phyloP scores from a whole-genome alignment of 2,329 filamentous ascomycete species.

The Trichoderma oligosporum region DNA sequence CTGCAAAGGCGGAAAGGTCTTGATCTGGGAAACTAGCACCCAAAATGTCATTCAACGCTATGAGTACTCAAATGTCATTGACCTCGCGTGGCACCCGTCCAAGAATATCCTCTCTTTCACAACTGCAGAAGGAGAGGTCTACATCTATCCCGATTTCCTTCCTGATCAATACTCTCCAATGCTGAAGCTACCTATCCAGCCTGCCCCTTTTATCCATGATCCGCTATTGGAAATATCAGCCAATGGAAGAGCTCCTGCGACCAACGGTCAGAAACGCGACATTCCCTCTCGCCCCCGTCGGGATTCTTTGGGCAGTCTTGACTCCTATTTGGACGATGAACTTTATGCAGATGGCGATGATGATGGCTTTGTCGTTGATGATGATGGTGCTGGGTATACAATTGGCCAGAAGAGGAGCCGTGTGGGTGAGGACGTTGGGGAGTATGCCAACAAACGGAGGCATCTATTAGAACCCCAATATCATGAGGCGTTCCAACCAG shows the following conservation, averaged over 20 bases:
- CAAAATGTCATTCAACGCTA: slow-evolving; percentile 75
- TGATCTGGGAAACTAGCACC: slow-evolving; percentile 86
- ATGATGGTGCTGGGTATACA: slow-evolving; percentile 89
- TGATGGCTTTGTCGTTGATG: slow-evolving; percentile 88
- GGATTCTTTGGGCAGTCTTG: slow-evolving; percentile 71
- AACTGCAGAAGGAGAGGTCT: slow-evolving; percentile 87
- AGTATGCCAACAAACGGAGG: slow-evolving; percentile 47
- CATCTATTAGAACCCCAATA: slow-evolving; percentile 58
- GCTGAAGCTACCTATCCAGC: slow-evolving; percentile 59
- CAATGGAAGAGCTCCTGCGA: slow-evolving; percentile 53
- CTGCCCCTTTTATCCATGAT: slow-evolving; percentile 82
- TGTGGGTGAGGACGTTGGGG: slow-evolving; percentile 51
- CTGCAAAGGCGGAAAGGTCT: slow-evolving; percentile 63
- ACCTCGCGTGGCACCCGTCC: slow-evolving; percentile 84
- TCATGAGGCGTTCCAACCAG: slow-evolving; percentile 86
- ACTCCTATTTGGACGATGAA: slow-evolving; percentile 70
- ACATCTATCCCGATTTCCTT: slow-evolving; percentile 74
- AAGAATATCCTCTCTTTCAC: slow-evolving; percentile 90
- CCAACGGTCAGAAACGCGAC: slow-evolving; percentile 52
- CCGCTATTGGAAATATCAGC: slow-evolving; percentile 66
- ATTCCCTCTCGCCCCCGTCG: slow-evolving; percentile 50
- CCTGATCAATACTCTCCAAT: slow-evolving; percentile 54
- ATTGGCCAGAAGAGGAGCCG: slow-evolving; percentile 50
- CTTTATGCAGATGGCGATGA: slow-evolving; percentile 45
- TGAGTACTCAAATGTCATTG: slow-evolving; percentile 79